Conservation (phyloP, 75 land plant species). For the Selaginella moellendorffii region DNA sequence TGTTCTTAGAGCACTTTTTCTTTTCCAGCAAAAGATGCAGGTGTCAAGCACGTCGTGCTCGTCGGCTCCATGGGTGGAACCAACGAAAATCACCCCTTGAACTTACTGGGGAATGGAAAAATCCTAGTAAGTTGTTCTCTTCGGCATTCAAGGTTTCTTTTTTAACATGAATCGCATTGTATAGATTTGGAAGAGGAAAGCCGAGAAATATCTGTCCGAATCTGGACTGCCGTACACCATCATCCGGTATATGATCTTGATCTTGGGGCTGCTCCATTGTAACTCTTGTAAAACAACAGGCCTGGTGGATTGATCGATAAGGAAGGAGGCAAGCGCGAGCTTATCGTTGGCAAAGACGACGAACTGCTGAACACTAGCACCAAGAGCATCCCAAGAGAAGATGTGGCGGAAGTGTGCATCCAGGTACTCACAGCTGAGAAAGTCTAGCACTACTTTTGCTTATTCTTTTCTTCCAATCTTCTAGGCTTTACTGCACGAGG, state of each 20-base stretch:
- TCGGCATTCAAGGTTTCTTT: no score
- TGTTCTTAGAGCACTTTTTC: no score
- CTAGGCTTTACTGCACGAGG: not conserved
- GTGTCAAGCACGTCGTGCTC: not conserved
- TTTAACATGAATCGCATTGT: not conserved
- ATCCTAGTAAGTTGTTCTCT: no score
- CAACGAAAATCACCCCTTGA: not conserved
- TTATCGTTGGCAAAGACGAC: not conserved
- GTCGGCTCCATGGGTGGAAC: not conserved
- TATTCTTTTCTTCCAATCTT: no score
- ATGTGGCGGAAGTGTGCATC: not conserved
- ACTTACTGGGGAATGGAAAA: not conserved
- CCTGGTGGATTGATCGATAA: constrained; percentile 3
- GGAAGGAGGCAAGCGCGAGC: constrained; percentile 1
- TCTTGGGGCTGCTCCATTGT: not conserved
- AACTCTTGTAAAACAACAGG: no score
- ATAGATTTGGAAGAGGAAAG: constrained; percentile 7
- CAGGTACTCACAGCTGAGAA: no score
- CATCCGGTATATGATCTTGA: no score
- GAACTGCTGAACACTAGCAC: not conserved
- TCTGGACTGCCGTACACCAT: constrained; percentile 3
- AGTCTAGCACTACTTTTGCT: no score
- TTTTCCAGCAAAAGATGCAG: no score
- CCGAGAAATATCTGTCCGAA: not conserved
- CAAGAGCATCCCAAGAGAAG: not conserved